Percentiles rank a stretch among this genome's conserved stretches.
These are phyloP conservation scores for Sabuloglossum arenarium DNA, from an alignment of 495 filamentous ascomycete species.

Conservation along the genomic window DNA sequence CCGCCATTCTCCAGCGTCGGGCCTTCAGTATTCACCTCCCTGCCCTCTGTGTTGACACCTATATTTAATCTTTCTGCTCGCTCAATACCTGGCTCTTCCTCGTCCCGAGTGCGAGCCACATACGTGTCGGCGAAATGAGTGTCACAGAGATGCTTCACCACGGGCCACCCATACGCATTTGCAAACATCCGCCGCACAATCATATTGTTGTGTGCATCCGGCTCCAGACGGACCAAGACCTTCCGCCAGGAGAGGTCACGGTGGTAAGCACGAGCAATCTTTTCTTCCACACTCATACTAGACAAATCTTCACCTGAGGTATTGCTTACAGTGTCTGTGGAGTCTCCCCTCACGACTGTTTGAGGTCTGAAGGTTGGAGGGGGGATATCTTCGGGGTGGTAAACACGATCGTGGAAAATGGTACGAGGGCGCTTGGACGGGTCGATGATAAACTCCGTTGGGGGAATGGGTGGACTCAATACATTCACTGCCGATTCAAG, in stretches of 20 bases:
- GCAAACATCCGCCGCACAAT: conserved; percentile 88
- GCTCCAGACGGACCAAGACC: conserved; percentile 83
- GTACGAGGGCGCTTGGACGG: conserved; percentile 68
- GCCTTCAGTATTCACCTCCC: conserved; percentile 17
- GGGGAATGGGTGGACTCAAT: conserved; percentile 72
- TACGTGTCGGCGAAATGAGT: conserved; percentile 67
- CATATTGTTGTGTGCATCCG: conserved; percentile 97
- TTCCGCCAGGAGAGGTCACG: conserved; percentile 82
- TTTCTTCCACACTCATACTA: conserved; percentile 81
- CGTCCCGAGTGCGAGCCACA: conserved; percentile 35
- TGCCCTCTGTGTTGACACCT: conserved; percentile 20
- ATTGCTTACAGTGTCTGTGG: not conserved
- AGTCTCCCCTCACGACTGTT: conserved; percentile 16
- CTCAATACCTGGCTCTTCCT: conserved; percentile 26
- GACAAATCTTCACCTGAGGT: not conserved
- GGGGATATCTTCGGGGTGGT: conserved; percentile 84
- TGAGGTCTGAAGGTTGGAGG: conserved; percentile 48
- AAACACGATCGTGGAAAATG: conserved; percentile 93
- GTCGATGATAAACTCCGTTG: conserved; percentile 57
- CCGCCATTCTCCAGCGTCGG: not conserved
- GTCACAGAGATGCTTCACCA: conserved; percentile 81
- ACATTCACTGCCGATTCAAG: conserved; percentile 89
- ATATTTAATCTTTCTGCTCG: conserved; percentile 24
- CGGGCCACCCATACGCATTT: conserved; percentile 95
- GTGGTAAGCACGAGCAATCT: conserved; percentile 91